These are phyloP conservation scores for Fistulifera pelliculosa DNA, from an alignment of 108 stramenopile species.

Conservation along the genomic window DNA sequence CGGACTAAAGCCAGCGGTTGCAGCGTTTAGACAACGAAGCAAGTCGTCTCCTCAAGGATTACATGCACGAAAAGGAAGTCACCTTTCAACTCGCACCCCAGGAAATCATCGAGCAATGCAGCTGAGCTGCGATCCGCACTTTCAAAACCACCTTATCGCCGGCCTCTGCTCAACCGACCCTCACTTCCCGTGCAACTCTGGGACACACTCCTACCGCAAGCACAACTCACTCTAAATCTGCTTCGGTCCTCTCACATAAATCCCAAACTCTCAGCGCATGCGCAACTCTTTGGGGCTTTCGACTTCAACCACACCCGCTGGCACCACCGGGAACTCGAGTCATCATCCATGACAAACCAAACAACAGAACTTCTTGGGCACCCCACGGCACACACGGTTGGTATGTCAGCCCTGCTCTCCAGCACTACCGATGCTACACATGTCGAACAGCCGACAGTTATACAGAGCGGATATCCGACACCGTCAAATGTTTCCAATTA, in stretches of 20 bases:
- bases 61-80: constrained; percentile 6
- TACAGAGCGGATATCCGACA: constrained; percentile 20
- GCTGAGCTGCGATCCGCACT: constrained; percentile 44
- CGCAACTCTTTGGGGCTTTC: constrained; percentile 10
- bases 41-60: constrained; percentile 7
- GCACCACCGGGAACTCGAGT: constrained; percentile 19
- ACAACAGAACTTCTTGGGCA: constrained; percentile 22
- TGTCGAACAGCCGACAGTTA: constrained; percentile 16
- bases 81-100: constrained; percentile 36
- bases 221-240: constrained; percentile 22
- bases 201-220: constrained; percentile 25
- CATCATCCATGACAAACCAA: constrained; percentile 15
- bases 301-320: constrained; percentile 17
- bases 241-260: constrained; percentile 11
- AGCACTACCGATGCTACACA: constrained; percentile 35
- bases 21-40: constrained; percentile 24
- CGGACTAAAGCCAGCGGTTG: constrained; percentile 3
- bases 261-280: constrained; percentile 17
- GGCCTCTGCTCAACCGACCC: constrained; percentile 12
- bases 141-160: constrained; percentile 30
- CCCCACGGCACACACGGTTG: constrained; percentile 24
- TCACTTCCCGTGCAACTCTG: constrained; percentile 19
- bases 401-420: constrained; percentile 36
- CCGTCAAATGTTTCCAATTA: constrained; percentile 22
- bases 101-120: constrained; percentile 23